These are phyloP conservation scores for Diplodia sapinea DNA, from an alignment of 2,329 filamentous ascomycete genomes.

Conservation along the genomic window DNA sequence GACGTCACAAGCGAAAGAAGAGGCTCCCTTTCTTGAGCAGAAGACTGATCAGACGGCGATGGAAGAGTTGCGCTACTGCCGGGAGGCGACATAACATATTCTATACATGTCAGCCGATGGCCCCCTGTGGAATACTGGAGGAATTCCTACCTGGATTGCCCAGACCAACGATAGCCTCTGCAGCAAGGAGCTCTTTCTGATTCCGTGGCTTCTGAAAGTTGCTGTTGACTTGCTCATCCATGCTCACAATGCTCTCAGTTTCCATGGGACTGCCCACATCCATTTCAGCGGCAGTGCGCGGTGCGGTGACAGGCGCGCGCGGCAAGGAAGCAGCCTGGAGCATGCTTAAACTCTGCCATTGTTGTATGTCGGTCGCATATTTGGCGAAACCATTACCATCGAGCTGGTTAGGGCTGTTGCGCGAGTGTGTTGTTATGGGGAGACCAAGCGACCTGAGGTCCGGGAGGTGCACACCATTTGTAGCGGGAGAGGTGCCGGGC, in stretches of 20 bases:
- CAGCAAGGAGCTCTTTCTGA: conserved; percentile 53
- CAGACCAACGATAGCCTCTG: conserved; percentile 57
- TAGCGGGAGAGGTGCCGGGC: conserved; percentile 29
- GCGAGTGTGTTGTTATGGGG: conserved; percentile 46
- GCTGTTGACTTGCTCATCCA: conserved; percentile 42
- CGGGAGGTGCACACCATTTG: conserved; percentile 47
- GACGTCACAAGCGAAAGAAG: conserved; percentile 85
- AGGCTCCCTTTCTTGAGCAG: conserved; percentile 70
- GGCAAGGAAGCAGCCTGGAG: conserved; percentile 40
- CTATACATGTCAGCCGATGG: conserved; percentile 39
- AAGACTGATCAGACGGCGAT: conserved; percentile 45
- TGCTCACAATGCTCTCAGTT: conserved; percentile 50
- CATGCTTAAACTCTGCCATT: conserved; percentile 37
- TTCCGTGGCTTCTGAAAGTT: conserved; percentile 31
- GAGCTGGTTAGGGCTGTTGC: conserved; percentile 39
- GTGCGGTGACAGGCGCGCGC: conserved; percentile 41
- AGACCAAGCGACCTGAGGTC: conserved; percentile 53
- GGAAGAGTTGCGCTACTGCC: conserved; percentile 42
- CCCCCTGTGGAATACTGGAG: neutral
- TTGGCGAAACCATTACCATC: conserved; percentile 39
- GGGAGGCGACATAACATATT: conserved; percentile 51
- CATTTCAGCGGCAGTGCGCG: conserved; percentile 40
- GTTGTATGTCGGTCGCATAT: conserved; percentile 34
- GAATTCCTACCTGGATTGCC: conserved; percentile 54
- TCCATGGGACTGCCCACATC: conserved; percentile 53